phyloP scores from a whole-genome alignment of 2,329 filamentous ascomycete species.

The Epichloe gansuensis region DNA sequence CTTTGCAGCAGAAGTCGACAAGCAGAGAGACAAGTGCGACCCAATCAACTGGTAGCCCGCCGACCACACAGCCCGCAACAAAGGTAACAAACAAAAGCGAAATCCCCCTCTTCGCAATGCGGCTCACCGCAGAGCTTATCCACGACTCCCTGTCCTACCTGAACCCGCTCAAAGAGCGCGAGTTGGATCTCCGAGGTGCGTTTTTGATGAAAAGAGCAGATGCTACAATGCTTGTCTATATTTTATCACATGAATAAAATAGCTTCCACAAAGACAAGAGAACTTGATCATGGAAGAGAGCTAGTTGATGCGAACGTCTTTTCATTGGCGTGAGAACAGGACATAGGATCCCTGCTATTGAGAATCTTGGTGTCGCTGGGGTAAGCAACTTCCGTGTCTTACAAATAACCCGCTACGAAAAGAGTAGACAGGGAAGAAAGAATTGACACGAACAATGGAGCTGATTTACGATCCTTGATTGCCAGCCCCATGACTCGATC shows the following conservation, averaged over 20 bases:
- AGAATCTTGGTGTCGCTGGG: conserved; percentile 91
- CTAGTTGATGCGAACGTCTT: conserved; percentile 69
- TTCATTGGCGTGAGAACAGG: conserved; percentile 49
- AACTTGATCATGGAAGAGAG: conserved; percentile 42
- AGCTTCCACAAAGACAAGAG: neutral
- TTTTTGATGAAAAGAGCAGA: conserved; percentile 75
- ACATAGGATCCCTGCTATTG: conserved; percentile 93
- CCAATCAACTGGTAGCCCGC: neutral
- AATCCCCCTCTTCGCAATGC: conserved; percentile 50
- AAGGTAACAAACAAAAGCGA: neutral
- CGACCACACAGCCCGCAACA: neutral
- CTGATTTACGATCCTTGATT: neutral
- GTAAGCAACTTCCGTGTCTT: conserved; percentile 39
- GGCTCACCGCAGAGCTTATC: conserved; percentile 92
- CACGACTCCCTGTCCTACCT: conserved; percentile 92
- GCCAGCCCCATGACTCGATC: conserved; percentile 84
- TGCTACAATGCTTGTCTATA: conserved; percentile 56
- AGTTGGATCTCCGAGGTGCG: conserved; percentile 99
- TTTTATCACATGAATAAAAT: neutral
- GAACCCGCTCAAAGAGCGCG: conserved; percentile 96
- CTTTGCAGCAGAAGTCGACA: too few species aligned
- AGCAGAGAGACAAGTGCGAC: neutral
- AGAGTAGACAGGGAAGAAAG: neutral
- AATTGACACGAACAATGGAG: neutral
- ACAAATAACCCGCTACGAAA: neutral